phyloP scores from a whole-genome alignment of 73 alveolate species.

The Urostyla sp. region DNA sequence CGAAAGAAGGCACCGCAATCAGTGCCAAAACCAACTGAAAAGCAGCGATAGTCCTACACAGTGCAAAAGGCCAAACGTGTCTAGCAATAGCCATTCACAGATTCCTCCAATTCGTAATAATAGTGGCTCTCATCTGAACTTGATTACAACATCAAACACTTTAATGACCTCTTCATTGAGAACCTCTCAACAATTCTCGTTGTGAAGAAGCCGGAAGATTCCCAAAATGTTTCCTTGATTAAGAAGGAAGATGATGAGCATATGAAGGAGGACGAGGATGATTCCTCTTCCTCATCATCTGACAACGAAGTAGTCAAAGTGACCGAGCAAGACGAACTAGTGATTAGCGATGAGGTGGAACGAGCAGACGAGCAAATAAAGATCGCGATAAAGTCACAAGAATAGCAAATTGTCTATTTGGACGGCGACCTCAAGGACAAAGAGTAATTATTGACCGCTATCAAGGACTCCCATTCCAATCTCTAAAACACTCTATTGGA shows the following conservation, averaged over 20 bases:
- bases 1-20: conserved; percentile 3
- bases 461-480: conserved; percentile 58
- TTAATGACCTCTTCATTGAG: conserved; percentile 54
- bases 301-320: conserved; percentile 12
- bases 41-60: too few relatives aligned
- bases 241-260: conserved; percentile 42
- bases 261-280: neutral
- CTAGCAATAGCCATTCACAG: neutral
- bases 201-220: neutral
- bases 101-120: conserved; percentile 21
- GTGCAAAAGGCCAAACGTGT: too few relatives aligned
- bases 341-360: conserved; percentile 10
- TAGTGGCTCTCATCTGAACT: conserved; percentile 64
- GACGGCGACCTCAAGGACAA: conserved; percentile 61
- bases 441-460: conserved; percentile 60
- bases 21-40: conserved; percentile 12
- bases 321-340: conserved; percentile 3
- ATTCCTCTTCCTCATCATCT: neutral
- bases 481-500: conserved; percentile 54
- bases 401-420: conserved; percentile 45
- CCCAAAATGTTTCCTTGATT: neutral
- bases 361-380: neutral
- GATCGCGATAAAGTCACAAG: conserved; percentile 42
- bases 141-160: conserved; percentile 50
- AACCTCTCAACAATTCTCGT: conserved; percentile 40